These are phyloP conservation scores for Puccinia horiana DNA, from an alignment of 1,284 basidiomycete species.

Conservation along the genomic window DNA sequence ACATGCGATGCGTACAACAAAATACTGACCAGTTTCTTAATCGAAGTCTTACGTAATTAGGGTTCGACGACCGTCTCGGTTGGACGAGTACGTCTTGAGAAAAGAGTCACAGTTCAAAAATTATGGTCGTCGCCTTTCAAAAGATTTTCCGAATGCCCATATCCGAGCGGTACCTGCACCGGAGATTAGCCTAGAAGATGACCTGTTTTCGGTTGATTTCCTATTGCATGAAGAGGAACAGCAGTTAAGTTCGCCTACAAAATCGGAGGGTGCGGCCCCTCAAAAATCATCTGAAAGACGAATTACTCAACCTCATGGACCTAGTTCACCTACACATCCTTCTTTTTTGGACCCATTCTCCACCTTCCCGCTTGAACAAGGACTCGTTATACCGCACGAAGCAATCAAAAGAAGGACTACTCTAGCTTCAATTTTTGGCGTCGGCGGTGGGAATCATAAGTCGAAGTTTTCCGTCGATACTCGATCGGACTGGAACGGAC, in stretches of 20 bases:
- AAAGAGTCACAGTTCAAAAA: slow-evolving; percentile 52
- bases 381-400: background rate
- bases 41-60: slow-evolving; percentile 53
- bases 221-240: slow-evolving; percentile 32
- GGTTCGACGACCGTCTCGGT: slow-evolving; percentile 52
- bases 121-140: slow-evolving; percentile 51
- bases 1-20: background rate
- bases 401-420: slow-evolving; percentile 24
- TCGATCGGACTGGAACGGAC: slow-evolving; percentile 29
- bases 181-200: slow-evolving; percentile 45
- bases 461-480: slow-evolving; percentile 47
- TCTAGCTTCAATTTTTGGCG: slow-evolving; percentile 43
- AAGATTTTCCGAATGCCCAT: slow-evolving; percentile 52
- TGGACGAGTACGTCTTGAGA: slow-evolving; percentile 54
- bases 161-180: slow-evolving; percentile 50
- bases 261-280: background rate
- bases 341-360: slow-evolving; percentile 22
- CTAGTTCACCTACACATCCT: background rate
- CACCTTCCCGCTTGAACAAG: background rate
- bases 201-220: slow-evolving; percentile 35
- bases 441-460: slow-evolving; percentile 36
- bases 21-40: background rate
- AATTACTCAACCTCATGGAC: background rate
- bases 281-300: background rate
- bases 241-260: background rate